Evolutionary conservation across 257 asterid genomes (phyloP).

Genomic region (Schizonepeta tenuifolia): DNA sequence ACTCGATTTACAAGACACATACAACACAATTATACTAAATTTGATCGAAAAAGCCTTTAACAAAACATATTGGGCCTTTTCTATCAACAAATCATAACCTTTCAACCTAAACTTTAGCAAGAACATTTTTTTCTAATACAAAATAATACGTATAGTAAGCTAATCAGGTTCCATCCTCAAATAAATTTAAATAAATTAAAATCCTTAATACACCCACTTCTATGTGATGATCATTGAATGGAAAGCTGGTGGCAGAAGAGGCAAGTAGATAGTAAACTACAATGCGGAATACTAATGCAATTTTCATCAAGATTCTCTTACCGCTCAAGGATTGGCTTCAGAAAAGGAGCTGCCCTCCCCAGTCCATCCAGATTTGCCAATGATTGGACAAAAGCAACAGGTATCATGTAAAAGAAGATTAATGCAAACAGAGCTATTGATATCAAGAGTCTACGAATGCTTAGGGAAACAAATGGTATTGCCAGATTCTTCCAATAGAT

Average conservation of each 20-base stretch:
- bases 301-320: slow-evolving; percentile 39
- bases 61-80: not conserved
- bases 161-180: not conserved
- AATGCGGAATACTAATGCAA: not conserved
- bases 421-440: slow-evolving; percentile 65
- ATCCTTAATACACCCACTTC: not conserved
- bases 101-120: not conserved
- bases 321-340: slow-evolving; percentile 79
- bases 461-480: slow-evolving; percentile 79
- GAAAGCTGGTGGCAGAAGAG: not conserved
- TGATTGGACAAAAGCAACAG: slow-evolving; percentile 95
- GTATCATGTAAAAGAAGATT: slow-evolving; percentile 96
- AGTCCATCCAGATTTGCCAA: slow-evolving; percentile 95
- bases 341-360: slow-evolving; percentile 84
- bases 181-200: not conserved
- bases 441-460: slow-evolving; percentile 68
- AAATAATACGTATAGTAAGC: not conserved
- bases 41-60: not conserved
- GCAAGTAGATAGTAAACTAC: not conserved
- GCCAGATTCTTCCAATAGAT: slow-evolving; percentile 92
- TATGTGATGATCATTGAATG: not conserved
- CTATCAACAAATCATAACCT: not conserved
- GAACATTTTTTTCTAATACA: not conserved
- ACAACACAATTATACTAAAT: not conserved
- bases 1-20: not conserved